phyloP scores from a whole-genome alignment of 2,329 filamentous ascomycete species.

The Diplodia scrobiculata region DNA sequence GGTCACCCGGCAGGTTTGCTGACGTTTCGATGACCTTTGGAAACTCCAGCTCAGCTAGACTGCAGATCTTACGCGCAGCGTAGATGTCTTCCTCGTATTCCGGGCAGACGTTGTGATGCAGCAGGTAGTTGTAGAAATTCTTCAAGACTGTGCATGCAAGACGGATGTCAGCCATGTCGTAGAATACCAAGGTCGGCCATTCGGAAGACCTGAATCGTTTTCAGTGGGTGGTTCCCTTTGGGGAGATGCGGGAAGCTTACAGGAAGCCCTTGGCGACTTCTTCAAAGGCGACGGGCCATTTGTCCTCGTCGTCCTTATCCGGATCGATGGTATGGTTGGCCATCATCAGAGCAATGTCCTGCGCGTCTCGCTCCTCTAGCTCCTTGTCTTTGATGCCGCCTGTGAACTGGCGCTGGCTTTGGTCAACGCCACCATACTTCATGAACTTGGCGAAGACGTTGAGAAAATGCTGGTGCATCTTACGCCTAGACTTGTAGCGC shows the following conservation, averaged over 20 bases:
- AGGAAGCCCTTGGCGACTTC: conserved; percentile 77
- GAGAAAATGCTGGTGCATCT: conserved; percentile 64
- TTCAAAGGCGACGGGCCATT: conserved; percentile 82
- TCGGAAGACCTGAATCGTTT: conserved; percentile 54
- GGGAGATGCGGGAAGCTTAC: conserved; percentile 51
- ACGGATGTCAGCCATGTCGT: conserved; percentile 54
- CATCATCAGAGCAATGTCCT: conserved; percentile 65
- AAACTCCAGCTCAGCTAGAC: conserved; percentile 67
- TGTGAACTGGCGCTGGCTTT: conserved; percentile 62
- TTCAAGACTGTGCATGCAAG: conserved; percentile 68
- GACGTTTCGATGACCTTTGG: conserved; percentile 59
- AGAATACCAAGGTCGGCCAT: conserved; percentile 58
- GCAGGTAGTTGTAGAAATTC: conserved; percentile 86
- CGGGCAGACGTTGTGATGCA: conserved; percentile 81
- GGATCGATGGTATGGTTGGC: conserved; percentile 63
- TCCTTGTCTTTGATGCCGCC: conserved; percentile 63
- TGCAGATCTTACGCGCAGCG: conserved; percentile 67
- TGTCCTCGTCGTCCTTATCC: conserved; percentile 50
- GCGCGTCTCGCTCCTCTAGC: conserved; percentile 62
- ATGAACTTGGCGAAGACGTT: conserved; percentile 79
- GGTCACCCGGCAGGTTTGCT: conserved; percentile 67
- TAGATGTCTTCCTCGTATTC: conserved; percentile 72
- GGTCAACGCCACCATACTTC: conserved; percentile 76
- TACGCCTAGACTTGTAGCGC: conserved; percentile 75
- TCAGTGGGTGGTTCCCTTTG: conserved; percentile 3